These are phyloP conservation scores for Colletotrichum brevisporum DNA, from an alignment of 2,329 filamentous ascomycete genomes.

Conservation along the genomic window DNA sequence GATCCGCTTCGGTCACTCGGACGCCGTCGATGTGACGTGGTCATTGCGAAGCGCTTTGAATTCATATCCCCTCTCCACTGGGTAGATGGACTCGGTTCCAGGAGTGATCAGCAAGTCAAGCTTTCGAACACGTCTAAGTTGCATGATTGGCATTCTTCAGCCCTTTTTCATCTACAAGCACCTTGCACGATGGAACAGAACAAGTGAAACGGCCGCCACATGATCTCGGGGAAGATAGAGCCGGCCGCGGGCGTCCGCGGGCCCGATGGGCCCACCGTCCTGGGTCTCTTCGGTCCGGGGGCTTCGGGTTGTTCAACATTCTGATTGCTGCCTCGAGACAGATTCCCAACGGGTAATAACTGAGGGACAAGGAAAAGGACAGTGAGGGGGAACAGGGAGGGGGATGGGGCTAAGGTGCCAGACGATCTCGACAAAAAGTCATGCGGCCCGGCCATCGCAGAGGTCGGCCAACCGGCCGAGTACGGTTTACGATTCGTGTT, in stretches of 20 bases:
- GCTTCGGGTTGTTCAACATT: not conserved
- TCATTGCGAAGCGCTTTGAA: conserved; percentile 18
- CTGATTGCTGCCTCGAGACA: not conserved
- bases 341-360: no score
- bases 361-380: not conserved
- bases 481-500: conserved; percentile 21
- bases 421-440: conserved; percentile 29
- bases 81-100: not conserved
- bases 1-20: conserved; percentile 38
- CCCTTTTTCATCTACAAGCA: no score
- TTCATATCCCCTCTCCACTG: not conserved
- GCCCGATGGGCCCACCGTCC: conserved; percentile 18
- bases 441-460: conserved; percentile 26
- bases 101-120: not conserved
- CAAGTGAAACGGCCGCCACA: not conserved
- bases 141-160: not conserved
- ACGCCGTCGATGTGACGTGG: conserved; percentile 32
- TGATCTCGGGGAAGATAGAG: not conserved
- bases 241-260: conserved; percentile 32
- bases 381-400: not conserved
- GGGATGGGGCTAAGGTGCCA: not conserved
- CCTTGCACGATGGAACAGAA: not conserved
- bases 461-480: conserved; percentile 31
- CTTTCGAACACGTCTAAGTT: not conserved
- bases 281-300: conserved; percentile 12